These are phyloP conservation scores for Cryphonectria carpinicola DNA, from an alignment of 2,329 filamentous ascomycete species.

Conservation along the genomic window DNA sequence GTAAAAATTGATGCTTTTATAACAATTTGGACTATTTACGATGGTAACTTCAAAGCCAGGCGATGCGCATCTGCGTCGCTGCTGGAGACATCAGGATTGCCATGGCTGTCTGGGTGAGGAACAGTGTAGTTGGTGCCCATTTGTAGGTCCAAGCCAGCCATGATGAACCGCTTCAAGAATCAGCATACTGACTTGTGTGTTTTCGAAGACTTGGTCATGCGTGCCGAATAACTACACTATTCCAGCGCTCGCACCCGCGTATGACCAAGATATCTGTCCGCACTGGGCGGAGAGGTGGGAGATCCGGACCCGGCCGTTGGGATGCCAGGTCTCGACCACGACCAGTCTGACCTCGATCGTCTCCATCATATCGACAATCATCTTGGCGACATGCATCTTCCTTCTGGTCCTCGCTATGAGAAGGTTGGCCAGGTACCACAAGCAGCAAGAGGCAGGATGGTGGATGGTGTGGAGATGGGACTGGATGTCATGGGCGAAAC, in stretches of 20 bases:
- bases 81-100: conserved; percentile 57
- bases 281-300: conserved; percentile 53
- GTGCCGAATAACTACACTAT: conserved; percentile 54
- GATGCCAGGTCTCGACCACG: conserved; percentile 48
- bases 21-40: neutral
- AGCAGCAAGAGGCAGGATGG: conserved; percentile 30
- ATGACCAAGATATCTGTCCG: conserved; percentile 55
- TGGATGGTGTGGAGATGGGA: conserved; percentile 31
- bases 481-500: conserved; percentile 12
- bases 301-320: conserved; percentile 43
- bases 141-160: conserved; percentile 40
- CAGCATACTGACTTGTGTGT: conserved; percentile 12
- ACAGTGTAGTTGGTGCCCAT: conserved; percentile 58
- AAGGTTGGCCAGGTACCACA: conserved; percentile 24
- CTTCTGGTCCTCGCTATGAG: conserved; percentile 29
- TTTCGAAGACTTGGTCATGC: conserved; percentile 53
- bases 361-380: conserved; percentile 40
- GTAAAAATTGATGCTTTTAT: neutral
- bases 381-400: conserved; percentile 33
- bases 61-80: conserved; percentile 49
- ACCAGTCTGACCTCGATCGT: conserved; percentile 43
- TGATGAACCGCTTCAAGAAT: conserved; percentile 10
- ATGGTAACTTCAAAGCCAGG: conserved; percentile 31
- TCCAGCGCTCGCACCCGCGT: conserved; percentile 54
- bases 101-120: conserved; percentile 47